phyloP scores from a whole-genome alignment of 208 protist species.

The Naegleria lovaniensis region DNA sequence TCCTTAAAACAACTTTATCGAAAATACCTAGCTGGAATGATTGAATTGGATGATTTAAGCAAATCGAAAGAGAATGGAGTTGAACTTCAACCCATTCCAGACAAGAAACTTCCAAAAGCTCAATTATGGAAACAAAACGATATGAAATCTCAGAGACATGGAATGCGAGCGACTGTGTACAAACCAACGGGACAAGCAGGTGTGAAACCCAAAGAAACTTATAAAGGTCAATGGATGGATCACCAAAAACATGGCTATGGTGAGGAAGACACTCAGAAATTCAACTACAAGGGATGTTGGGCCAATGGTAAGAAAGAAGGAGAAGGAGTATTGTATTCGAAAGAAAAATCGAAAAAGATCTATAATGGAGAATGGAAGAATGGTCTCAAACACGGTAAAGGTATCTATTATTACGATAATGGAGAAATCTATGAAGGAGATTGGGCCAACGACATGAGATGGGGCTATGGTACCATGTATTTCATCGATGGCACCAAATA shows the following conservation, averaged over 20 bases:
- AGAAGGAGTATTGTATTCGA: neutral
- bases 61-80: neutral
- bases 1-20: neutral
- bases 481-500: conserved; percentile 23
- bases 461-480: conserved; percentile 18
- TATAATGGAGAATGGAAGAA: neutral
- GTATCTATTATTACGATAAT: neutral
- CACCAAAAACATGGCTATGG: conserved; percentile 61
- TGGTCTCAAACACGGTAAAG: conserved; percentile 20
- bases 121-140: conserved; percentile 23
- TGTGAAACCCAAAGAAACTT: neutral
- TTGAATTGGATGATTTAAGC: neutral
- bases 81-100: neutral
- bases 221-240: conserved; percentile 60
- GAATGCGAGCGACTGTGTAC: neutral
- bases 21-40: neutral
- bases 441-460: neutral
- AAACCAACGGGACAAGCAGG: neutral
- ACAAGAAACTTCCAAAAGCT: neutral
- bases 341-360: neutral
- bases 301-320: conserved; percentile 61
- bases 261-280: neutral
- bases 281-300: conserved; percentile 58
- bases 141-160: conserved; percentile 6
- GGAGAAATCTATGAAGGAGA: conserved; percentile 35